phyloP scores from a whole-genome alignment of 2,329 filamentous ascomycete genomes.

The Cryphonectria carpinicola region DNA sequence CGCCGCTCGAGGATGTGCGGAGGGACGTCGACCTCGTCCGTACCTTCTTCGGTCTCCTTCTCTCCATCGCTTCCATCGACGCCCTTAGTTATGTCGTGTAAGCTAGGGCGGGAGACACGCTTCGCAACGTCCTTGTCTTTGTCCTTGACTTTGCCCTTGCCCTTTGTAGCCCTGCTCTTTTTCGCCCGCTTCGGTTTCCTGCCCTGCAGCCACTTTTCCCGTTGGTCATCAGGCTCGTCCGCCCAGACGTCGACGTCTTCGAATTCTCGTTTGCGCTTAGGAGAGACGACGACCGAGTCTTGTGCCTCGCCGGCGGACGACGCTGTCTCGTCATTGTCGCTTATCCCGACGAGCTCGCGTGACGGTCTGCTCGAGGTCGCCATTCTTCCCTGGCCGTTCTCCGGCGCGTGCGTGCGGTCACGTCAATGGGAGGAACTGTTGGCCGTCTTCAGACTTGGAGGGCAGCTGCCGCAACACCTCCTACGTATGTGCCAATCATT shows the following conservation, averaged over 20 bases:
- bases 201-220: conserved; percentile 54
- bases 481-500: background rate
- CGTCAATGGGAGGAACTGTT: background rate
- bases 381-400: conserved; percentile 44
- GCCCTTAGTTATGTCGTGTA: conserved; percentile 3
- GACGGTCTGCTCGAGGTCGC: conserved; percentile 40
- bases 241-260: conserved; percentile 26
- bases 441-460: background rate
- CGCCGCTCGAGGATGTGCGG: conserved; percentile 74
- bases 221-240: conserved; percentile 64
- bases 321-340: conserved; percentile 31
- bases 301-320: conserved; percentile 27
- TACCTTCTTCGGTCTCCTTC: conserved; percentile 33
- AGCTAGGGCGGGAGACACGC: conserved; percentile 14
- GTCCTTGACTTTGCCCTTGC: conserved; percentile 33
- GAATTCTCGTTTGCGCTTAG: conserved; percentile 21
- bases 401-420: background rate
- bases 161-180: conserved; percentile 50
- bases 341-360: conserved; percentile 13
- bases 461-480: background rate
- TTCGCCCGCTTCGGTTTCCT: conserved; percentile 55
- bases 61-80: conserved; percentile 21
- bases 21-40: conserved; percentile 59
- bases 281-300: background rate
- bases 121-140: conserved; percentile 22